Conservation (phyloP, 768 basidiomycete species). For the Boletus rufocinnamomeus region DNA sequence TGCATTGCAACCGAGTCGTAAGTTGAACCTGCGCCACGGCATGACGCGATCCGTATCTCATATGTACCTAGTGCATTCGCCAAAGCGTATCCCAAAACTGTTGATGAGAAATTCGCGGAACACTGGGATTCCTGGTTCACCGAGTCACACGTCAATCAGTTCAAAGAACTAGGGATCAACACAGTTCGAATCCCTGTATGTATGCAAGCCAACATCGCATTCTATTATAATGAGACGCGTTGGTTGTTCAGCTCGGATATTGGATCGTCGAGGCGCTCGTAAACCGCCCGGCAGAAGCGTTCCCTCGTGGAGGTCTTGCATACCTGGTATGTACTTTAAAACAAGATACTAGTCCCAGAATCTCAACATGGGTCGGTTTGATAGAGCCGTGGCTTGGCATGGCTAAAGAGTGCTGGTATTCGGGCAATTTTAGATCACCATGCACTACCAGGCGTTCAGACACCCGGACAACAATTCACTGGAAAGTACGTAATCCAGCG, state of each 20-base stretch:
- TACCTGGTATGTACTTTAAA: constrained; percentile 51
- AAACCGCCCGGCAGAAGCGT: constrained; percentile 58
- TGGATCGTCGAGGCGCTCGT: constrained; percentile 81
- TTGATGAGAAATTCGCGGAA: constrained; percentile 55
- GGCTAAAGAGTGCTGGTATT: constrained; percentile 64
- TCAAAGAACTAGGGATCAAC: constrained; percentile 62
- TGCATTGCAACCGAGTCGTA: constrained; percentile 75
- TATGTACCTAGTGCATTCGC: constrained; percentile 52
- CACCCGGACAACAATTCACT: constrained; percentile 62
- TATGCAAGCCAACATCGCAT: background rate
- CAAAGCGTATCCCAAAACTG: constrained; percentile 56
- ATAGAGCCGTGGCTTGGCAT: constrained; percentile 62
- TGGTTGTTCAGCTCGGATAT: constrained; percentile 61
- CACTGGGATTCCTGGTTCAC: constrained; percentile 83
- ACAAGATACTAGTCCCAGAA: background rate
- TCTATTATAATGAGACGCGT: background rate
- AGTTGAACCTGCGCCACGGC: background rate
- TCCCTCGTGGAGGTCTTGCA: constrained; percentile 66
- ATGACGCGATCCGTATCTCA: background rate
- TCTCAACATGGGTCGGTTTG: background rate
- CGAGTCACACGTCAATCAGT: constrained; percentile 55
- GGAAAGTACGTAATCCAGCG: constrained; percentile 49
- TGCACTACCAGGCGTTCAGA: constrained; percentile 70
- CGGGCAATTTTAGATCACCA: constrained; percentile 69
- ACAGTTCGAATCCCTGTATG: constrained; percentile 76